Percentiles rank a stretch among this genome's conserved stretches.
phyloP scores from a whole-genome alignment of 2,329 filamentous ascomycete species.

The Ophiostoma quercus region DNA sequence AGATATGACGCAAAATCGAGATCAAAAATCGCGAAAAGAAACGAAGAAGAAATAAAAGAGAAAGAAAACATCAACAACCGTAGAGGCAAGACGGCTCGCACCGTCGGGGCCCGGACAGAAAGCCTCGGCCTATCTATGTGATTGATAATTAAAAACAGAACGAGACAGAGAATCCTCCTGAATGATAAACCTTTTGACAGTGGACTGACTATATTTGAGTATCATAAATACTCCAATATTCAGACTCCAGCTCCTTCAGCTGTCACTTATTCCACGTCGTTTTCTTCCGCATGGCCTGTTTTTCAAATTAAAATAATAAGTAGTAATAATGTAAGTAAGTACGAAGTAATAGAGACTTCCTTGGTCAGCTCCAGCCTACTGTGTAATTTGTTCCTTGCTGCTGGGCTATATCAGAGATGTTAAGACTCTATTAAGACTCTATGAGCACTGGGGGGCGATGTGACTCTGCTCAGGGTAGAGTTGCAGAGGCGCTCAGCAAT shows the following conservation, averaged over 20 bases:
- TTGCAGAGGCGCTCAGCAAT: neutral
- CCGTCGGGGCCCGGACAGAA: neutral
- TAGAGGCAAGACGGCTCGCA: neutral
- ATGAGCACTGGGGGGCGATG: neutral
- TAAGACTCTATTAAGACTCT: neutral
- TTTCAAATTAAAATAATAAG: too few relatives aligned
- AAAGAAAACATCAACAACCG: neutral
- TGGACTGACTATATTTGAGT: neutral
- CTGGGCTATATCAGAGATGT: neutral
- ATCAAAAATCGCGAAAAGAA: neutral
- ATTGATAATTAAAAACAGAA: neutral
- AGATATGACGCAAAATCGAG: neutral
- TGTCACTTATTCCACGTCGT: constrained; percentile 6
- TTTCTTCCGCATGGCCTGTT: constrained; percentile 5
- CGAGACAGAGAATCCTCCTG: neutral
- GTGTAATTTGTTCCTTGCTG: neutral
- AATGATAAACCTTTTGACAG: neutral
- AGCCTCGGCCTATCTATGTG: neutral
- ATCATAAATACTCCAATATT: too few relatives aligned
- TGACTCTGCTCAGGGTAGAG: constrained; percentile 5
- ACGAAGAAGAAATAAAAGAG: neutral
- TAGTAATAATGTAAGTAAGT: too few relatives aligned
- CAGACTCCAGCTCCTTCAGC: neutral
- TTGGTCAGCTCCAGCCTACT: constrained; percentile 5
- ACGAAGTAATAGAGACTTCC: neutral